Base-by-base conservation (phyloP, 2,329 filamentous ascomycete species). In the Fusarium abutilonis region DNA sequence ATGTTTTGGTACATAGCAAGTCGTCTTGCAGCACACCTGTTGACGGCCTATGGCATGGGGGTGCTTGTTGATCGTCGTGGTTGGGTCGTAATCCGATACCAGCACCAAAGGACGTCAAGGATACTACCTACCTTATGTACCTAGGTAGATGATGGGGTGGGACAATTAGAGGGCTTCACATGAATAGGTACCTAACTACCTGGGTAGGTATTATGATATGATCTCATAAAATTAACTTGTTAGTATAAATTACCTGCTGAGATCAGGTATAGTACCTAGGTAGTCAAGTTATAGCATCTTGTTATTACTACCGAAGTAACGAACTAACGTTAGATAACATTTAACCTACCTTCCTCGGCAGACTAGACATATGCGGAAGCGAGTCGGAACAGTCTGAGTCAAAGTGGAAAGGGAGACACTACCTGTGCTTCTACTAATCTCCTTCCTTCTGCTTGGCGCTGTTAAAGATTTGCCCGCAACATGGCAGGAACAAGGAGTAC, bases 71-170 rank as follows among this genome's bases (percentile, higher is more conserved):
- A 68, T 68, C 60, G 11, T 6, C 39, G 48, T 64, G 49, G 56
- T 67, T 63, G 56, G 65, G 39, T 63, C 64, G 51, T 61, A 65
- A 55, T 48, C 54, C 54, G 64, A 64, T 58, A 62, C 64, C 49
- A 41, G 62, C 64, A 31, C 54, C 43, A 61, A 62, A 49, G 41
- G 56, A 52, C 51, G 63, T 49, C 41, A 40, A 54, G 36, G 23
- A 26, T 19, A 19, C 19, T 19, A 19, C 19, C 19, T 19, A 19
- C 19, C 19, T 19, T 19, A 3, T 19, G 19, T 19, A 19, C 19
- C 19, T 19, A 19, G 19, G 19, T 40, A 44, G 46, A 65, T 48
- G 46, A 50, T 43, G 60, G 66, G 60, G 63, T 48, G 46, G 56
- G 60, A 52, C 10, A 28, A 19, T 19, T 28, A 10, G 26, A 9